These are phyloP conservation scores for Naganishia onofrii DNA, from an alignment of 768 basidiomycete genomes.

Conservation along the genomic window DNA sequence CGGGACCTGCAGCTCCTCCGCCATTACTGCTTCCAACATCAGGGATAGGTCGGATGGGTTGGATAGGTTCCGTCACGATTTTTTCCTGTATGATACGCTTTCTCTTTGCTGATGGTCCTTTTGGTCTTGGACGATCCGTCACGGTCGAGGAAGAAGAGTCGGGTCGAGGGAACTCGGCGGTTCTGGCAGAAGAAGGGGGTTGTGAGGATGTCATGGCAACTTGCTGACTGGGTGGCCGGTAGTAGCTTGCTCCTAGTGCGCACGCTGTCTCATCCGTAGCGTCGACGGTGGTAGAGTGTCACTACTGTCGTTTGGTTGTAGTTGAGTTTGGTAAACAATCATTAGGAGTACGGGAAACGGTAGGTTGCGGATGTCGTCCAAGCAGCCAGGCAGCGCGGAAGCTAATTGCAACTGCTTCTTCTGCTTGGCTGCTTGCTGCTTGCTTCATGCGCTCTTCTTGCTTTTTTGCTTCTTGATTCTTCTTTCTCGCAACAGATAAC, in stretches of 20 bases:
- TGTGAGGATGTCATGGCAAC: not conserved
- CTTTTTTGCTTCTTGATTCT: too few relatives aligned
- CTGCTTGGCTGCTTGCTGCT: too few relatives aligned
- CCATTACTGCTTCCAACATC: not conserved
- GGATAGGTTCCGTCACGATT: slow-evolving; percentile 6
- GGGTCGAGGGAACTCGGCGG: not conserved
- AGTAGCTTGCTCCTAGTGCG: not conserved
- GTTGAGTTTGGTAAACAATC: too few relatives aligned
- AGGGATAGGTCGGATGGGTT: not conserved
- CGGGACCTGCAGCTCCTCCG: not conserved
- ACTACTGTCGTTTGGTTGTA: too few relatives aligned
- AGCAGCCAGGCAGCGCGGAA: too few relatives aligned
- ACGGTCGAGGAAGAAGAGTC: not conserved
- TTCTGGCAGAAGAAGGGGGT: not conserved
- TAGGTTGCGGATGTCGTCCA: too few relatives aligned
- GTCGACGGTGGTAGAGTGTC: too few relatives aligned
- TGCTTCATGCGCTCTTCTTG: too few relatives aligned
- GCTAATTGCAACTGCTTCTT: too few relatives aligned
- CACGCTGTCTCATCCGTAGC: not conserved
- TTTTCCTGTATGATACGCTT: slow-evolving; percentile 14
- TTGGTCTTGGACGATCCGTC: not conserved
- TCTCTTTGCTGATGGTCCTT: slow-evolving; percentile 8
- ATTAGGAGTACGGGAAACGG: too few relatives aligned
- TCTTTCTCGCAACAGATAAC: too few relatives aligned
- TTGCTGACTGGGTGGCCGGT: not conserved